These are phyloP conservation scores for Emmonsia crescens DNA, from an alignment of 2,329 filamentous ascomycete species.

Conservation along the genomic window DNA sequence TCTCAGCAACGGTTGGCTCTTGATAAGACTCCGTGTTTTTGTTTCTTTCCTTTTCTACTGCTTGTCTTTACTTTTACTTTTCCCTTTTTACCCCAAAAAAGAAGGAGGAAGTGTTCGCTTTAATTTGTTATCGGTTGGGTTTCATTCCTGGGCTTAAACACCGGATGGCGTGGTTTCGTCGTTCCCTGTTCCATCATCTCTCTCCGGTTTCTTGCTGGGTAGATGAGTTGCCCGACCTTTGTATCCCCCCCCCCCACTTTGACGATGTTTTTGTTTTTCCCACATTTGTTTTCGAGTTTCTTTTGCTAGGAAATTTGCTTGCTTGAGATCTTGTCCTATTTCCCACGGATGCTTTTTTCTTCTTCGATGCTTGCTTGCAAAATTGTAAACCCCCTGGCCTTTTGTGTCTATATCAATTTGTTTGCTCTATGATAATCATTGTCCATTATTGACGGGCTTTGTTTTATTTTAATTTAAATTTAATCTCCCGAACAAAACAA, in stretches of 20 bases:
- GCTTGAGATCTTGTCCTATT: background rate
- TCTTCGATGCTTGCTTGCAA: background rate
- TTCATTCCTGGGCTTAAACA: background rate
- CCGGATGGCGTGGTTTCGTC: background rate
- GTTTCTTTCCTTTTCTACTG: background rate
- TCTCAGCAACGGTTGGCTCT: background rate
- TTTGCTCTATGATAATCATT: background rate
- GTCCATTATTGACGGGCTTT: background rate
- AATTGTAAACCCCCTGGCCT: background rate
- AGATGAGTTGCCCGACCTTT: background rate
- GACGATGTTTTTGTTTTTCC: background rate
- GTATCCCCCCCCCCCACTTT: too few relatives aligned
- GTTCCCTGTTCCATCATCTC: background rate
- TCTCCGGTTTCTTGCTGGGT: background rate
- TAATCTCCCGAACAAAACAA: background rate
- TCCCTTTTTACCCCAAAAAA: background rate
- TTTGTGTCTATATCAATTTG: background rate
- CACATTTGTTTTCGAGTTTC: background rate
- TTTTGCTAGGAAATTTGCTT: background rate
- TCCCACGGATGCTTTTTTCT: background rate
- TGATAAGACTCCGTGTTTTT: background rate
- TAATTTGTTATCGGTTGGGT: background rate
- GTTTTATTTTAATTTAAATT: background rate
- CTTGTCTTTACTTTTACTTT: background rate
- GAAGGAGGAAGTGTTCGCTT: background rate